Base-by-base conservation (phyloP, 2,329 filamentous ascomycete genomes). In the Colletotrichum sp. region DNA sequence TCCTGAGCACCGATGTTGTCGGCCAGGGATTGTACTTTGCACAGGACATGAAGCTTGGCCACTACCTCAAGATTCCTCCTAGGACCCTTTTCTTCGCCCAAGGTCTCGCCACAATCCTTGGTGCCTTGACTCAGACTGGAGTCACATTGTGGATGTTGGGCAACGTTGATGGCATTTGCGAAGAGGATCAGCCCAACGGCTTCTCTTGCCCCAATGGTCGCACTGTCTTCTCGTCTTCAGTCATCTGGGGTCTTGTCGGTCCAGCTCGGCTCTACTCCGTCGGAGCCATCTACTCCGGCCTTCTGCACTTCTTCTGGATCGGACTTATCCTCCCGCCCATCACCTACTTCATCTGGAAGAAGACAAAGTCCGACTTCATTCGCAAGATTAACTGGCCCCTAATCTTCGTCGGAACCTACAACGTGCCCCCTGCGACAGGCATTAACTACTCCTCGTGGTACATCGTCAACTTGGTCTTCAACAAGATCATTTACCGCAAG, bases 241-340 rank as follows among this genome's bases (percentile, higher is more conserved):
- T 92, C 6, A 88, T 92, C 74, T 92, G 91, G 91, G 92, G 92
- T 68, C 86, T 91, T 13, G 91, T 93, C 64, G 92, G 84, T 0
- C 84, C 84, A 1, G 79, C 78, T 26, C 80, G 80, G 34, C 81
- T 85, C 3, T 84, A 84, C 66, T 82, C 83, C n/a, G 78, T 78
- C 7, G 83, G 83, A 21, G 83, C 86, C 18, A 83, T 89, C 8
- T 92, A 91, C 79, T 81, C 84, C 0, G 84, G 84, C 21, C 83
- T 90, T 24, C 87, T 90, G 80, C 91, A 84, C 80, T 91, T 91
- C 84, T 76, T 88, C 86, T 83, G 91, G 43, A 87, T 90, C 16
- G 90, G 90, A 3, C 86, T 85, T 34, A 66, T 86, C 4, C 81
- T 89, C 7, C 90, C 90, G 0, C 77, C 89, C 4, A 77, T 86